Percentiles rank a stretch among this genome's conserved stretches.
These are phyloP conservation scores for Ceratocystis smalleyi DNA, from an alignment of 2,329 filamentous ascomycete genomes.

Conservation along the genomic window DNA sequence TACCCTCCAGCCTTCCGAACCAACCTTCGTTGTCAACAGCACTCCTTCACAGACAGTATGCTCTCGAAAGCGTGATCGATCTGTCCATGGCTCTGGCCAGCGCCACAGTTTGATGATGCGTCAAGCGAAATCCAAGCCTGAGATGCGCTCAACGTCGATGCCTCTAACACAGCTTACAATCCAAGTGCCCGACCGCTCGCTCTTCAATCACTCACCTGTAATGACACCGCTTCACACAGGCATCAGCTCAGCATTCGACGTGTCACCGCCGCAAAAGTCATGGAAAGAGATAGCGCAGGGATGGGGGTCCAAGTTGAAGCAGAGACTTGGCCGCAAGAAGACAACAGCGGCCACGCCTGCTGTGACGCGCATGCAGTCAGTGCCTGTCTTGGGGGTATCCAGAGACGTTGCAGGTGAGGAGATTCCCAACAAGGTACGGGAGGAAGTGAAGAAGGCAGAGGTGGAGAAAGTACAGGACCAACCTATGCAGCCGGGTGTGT, in stretches of 20 bases:
- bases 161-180: conserved; percentile 5
- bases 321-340: conserved; percentile 3
- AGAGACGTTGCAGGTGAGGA: background rate
- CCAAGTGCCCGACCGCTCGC: conserved; percentile 3
- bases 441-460: background rate
- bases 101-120: conserved; percentile 4
- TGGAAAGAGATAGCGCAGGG: conserved; percentile 9
- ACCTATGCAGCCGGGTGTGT: too few species aligned
- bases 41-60: conserved; percentile 5
- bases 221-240: conserved; percentile 9
- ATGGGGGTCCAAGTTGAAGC: conserved; percentile 11
- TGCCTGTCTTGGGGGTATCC: background rate
- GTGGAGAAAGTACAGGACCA: background rate
- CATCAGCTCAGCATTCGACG: conserved; percentile 12
- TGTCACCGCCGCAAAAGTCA: conserved; percentile 9
- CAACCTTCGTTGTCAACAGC: background rate
- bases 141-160: background rate
- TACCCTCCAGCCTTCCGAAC: background rate
- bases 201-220: background rate
- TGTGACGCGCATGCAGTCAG: conserved; percentile 1
- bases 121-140: conserved; percentile 3
- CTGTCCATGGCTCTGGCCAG: background rate
- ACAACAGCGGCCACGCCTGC: background rate
- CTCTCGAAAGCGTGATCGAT: conserved; percentile 4
- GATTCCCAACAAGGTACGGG: background rate